phyloP scores from a whole-genome alignment of 1,139 yeast species.

The Yamadazyma oceani region DNA sequence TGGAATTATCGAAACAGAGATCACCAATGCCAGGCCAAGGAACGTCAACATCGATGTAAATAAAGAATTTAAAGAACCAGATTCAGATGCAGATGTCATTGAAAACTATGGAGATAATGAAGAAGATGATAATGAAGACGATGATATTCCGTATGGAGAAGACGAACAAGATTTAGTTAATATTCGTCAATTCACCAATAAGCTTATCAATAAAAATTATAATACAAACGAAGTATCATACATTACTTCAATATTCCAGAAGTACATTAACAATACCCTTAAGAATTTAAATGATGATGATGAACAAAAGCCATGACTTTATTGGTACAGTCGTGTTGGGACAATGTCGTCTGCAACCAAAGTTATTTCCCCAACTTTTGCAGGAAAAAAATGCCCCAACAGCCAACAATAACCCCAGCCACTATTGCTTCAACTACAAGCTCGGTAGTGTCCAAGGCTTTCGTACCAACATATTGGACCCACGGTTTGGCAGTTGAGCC shows the following conservation, averaged over 20 bases:
- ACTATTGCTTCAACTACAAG: no score
- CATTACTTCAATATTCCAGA: slow-evolving; percentile 40
- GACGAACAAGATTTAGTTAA: slow-evolving; percentile 26
- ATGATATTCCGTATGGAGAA: slow-evolving; percentile 18
- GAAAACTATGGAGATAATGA: slow-evolving; percentile 15
- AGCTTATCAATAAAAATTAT: slow-evolving; percentile 17
- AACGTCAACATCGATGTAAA: slow-evolving; percentile 13
- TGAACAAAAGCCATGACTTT: no score
- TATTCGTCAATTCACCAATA: slow-evolving; percentile 28
- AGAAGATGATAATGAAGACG: slow-evolving; percentile 19
- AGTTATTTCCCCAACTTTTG: slow-evolving; percentile 1
- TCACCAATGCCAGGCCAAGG: slow-evolving; percentile 2
- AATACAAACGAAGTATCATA: slow-evolving; percentile 27
- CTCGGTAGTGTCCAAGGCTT: no score
- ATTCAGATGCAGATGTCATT: slow-evolving; percentile 19
- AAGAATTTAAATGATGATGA: slow-evolving; percentile 1
- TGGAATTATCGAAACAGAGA: slow-evolving; percentile 17
- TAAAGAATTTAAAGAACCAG: slow-evolving; percentile 18
- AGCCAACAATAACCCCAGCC: background rate
- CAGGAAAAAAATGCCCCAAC: background rate
- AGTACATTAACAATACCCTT: slow-evolving; percentile 36
- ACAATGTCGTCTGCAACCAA: background rate
- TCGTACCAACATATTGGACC: no score
- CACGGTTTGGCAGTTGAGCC: no score
- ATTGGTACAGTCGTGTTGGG: no score